Evolutionary conservation across 441 rosid species (phyloP).

Genomic region (Populus hybrid): DNA sequence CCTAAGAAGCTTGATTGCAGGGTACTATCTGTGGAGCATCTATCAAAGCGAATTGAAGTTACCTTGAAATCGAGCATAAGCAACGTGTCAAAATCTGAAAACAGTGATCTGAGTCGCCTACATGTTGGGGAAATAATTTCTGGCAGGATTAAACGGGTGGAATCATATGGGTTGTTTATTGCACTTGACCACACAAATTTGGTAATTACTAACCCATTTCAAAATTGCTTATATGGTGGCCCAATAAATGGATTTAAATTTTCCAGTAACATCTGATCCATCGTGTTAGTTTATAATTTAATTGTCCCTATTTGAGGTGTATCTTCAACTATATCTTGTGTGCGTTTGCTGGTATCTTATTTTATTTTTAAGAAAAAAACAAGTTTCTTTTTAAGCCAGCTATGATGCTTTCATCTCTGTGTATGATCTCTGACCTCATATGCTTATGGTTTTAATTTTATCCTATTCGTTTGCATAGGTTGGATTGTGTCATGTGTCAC

Average conservation of each 20-base stretch:
- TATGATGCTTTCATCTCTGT: not conserved
- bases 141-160: constrained; percentile 80
- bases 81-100: constrained; percentile 42
- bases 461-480: constrained; percentile 46
- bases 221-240: not conserved
- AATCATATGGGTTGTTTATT: constrained; percentile 77
- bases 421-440: not conserved
- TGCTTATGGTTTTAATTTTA: not conserved
- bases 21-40: constrained; percentile 78
- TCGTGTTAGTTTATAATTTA: not conserved
- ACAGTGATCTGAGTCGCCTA: constrained; percentile 50
- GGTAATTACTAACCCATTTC: constrained; percentile 43
- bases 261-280: not conserved
- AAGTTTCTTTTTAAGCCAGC: not conserved
- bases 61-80: constrained; percentile 54
- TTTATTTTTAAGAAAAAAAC: not conserved
- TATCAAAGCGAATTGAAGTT: constrained; percentile 84
- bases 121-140: constrained; percentile 59
- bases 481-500: constrained; percentile 86
- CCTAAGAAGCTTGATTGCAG: constrained; percentile 46
- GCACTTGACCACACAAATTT: constrained; percentile 56
- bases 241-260: not conserved
- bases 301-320: not conserved
- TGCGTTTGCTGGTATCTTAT: not conserved
- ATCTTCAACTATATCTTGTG: not conserved